Evolutionary conservation across 768 basidiomycete genomes (phyloP).

Genomic region (Chiua virens): DNA sequence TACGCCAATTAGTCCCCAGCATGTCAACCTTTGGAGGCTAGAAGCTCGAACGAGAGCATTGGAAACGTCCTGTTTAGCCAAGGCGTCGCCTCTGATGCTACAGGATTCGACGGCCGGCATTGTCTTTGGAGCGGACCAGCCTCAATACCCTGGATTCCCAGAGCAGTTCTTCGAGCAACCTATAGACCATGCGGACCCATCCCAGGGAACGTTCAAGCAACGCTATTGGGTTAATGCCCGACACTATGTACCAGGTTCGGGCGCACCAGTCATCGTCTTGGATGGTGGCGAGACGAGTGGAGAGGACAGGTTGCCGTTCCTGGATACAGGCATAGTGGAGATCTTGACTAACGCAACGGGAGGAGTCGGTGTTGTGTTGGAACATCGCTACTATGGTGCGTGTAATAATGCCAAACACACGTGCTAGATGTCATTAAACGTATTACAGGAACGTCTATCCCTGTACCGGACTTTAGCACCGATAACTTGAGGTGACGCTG

Average conservation of each 20-base stretch:
- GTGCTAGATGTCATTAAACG: neutral
- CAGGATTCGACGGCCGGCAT: conserved; percentile 18
- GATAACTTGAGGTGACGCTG: conserved; percentile 68
- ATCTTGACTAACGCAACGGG: conserved; percentile 81
- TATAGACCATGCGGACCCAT: conserved; percentile 73
- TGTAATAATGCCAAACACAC: neutral
- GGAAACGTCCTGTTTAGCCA: conserved; percentile 8
- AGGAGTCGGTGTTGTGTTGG: conserved; percentile 89
- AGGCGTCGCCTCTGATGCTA: conserved; percentile 20
- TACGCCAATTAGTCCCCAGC: conserved; percentile 48
- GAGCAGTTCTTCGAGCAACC: conserved; percentile 80
- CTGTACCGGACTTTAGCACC: conserved; percentile 75
- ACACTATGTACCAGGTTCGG: conserved; percentile 68
- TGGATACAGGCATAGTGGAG: conserved; percentile 80
- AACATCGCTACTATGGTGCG: conserved; percentile 87
- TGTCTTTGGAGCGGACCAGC: neutral
- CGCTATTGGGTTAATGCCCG: conserved; percentile 91
- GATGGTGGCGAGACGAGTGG: conserved; percentile 95
- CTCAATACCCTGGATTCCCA: conserved; percentile 42
- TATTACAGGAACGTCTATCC: conserved; percentile 64
- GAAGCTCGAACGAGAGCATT: conserved; percentile 23
- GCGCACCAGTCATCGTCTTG: conserved; percentile 84
- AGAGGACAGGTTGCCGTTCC: conserved; percentile 52
- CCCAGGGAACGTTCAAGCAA: conserved; percentile 70
- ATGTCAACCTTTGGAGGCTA: conserved; percentile 66